Percentiles rank a stretch among this genome's conserved stretches.
phyloP scores from a whole-genome alignment of 1,139 yeast genomes.

The Blastobotrys ciferrii region DNA sequence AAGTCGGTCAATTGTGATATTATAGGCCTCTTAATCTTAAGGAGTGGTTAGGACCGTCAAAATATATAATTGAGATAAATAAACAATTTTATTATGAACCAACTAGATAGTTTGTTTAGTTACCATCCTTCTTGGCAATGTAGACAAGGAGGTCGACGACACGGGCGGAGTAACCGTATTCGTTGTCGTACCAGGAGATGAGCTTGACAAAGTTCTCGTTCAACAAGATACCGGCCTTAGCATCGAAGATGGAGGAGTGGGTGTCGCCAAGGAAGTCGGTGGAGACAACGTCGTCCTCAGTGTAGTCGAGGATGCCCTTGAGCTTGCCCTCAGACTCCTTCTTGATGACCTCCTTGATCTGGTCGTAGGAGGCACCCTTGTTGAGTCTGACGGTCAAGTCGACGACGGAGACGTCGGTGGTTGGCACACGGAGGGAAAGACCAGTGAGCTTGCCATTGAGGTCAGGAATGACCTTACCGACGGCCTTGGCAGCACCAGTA shows the following conservation, averaged over 20 bases:
- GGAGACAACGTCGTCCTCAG: slow-evolving; percentile 84
- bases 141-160: slow-evolving; percentile 79
- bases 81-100: background rate
- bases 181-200: slow-evolving; percentile 88
- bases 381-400: slow-evolving; percentile 68
- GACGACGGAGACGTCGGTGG: slow-evolving; percentile 80
- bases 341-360: slow-evolving; percentile 71
- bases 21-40: too few species aligned
- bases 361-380: slow-evolving; percentile 70
- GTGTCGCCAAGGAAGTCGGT: slow-evolving; percentile 77
- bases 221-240: slow-evolving; percentile 80
- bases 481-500: slow-evolving; percentile 93
- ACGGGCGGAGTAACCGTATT: slow-evolving; percentile 90
- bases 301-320: slow-evolving; percentile 79
- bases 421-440: slow-evolving; percentile 85
- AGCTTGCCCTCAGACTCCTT: slow-evolving; percentile 65
- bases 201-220: slow-evolving; percentile 82
- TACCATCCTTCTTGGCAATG: slow-evolving; percentile 54
- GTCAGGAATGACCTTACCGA: slow-evolving; percentile 85
- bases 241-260: slow-evolving; percentile 80
- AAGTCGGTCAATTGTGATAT: too few species aligned
- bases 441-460: slow-evolving; percentile 89
- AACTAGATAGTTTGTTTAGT: background rate
- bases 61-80: too few species aligned
- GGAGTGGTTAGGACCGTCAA: too few species aligned